Base-by-base conservation (phyloP, 345 rosid genomes). In the Aegle marmelos region DNA sequence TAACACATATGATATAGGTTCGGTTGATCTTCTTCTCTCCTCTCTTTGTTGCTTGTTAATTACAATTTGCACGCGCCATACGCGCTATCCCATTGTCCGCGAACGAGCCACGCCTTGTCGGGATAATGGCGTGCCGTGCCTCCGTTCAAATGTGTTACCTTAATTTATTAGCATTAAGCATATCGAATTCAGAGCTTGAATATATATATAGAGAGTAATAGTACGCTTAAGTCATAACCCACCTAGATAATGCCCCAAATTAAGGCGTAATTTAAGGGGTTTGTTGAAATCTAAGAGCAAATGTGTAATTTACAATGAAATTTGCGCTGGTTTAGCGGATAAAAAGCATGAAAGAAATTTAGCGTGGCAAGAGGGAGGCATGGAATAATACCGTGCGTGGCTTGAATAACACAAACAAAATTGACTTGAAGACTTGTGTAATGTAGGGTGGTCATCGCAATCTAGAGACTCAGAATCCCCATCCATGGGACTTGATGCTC, bases 261-360 rank as follows among this genome's bases (percentile, higher is more conserved):
- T 73, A 82, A 86, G 93, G 91, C 91, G 87, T 83, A 89, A 92
- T 80, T 87, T 70, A 73, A 80, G 93, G 89, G 84, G 6, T 76
- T 82, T 53, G 68, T 68, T 79, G 84, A 83, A 79, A 57, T 65
- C 53, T 64, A 74, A 68, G 54, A 27, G n/a, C 25, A 48, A 75
- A 22, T 57, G 7, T 37, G 36, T 14, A 11, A 41, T 74, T 22
- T 30, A 10, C 25, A 72, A 74, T 27, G n/a, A 69, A 59, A 76
- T 7, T 28, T 71, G 76, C 75, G 70, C 56, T 65, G 36, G 72
- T 28, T 68, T 71, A 60, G 36, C 71, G 78, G 59, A 69, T 62
- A 70, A 72, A 39, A 37, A 25, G 50, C 74, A 79, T 75, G 75
- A 56, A 66, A 10, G 4, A 34, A 9, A 10, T 60, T 9, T 81